A percentile compares a stretch with the other conserved stretches of the same genome.
Conservation (phyloP, 2,329 filamentous ascomycete species). For the Periglandula ipomoeae region DNA sequence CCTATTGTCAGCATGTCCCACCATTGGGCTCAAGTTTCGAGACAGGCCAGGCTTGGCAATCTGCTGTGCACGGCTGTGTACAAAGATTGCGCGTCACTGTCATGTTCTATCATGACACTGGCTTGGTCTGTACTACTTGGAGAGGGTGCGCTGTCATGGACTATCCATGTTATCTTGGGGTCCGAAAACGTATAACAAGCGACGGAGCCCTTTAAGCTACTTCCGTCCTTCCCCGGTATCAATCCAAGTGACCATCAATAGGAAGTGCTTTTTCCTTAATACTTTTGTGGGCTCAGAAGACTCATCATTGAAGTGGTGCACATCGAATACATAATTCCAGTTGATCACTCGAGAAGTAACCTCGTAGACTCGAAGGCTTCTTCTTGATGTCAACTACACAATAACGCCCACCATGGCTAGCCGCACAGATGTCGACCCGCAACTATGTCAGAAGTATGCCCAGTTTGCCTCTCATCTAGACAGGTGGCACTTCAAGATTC, state of each 20-base stretch:
- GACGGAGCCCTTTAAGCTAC: not conserved
- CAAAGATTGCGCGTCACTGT: not conserved
- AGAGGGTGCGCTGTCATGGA: not conserved
- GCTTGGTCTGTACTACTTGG: not conserved
- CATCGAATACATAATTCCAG: not conserved
- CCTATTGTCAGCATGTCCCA: not conserved
- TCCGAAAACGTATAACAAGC: not conserved
- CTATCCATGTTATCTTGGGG: not conserved
- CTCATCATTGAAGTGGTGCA: not conserved
- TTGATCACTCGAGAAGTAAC: too few species aligned
- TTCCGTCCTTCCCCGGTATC: not conserved
- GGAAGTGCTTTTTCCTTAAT: not conserved
- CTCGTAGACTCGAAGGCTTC: too few species aligned
- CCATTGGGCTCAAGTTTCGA: not conserved
- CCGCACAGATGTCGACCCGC: slow-evolving; percentile 13
- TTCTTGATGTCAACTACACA: too few species aligned
- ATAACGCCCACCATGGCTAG: not conserved
- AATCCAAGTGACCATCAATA: not conserved
- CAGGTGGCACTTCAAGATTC: slow-evolving; percentile 31
- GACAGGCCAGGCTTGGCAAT: slow-evolving; percentile 4
- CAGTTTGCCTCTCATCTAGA: slow-evolving; percentile 33
- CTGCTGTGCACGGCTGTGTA: not conserved
- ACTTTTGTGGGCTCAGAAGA: not conserved
- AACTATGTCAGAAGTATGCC: slow-evolving; percentile 31
- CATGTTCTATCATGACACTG: not conserved